A percentile compares a stretch with the other conserved stretches of the same genome.
Evolutionary conservation across 2,329 filamentous ascomycete genomes (phyloP).

Genomic region (Capronia americana): DNA sequence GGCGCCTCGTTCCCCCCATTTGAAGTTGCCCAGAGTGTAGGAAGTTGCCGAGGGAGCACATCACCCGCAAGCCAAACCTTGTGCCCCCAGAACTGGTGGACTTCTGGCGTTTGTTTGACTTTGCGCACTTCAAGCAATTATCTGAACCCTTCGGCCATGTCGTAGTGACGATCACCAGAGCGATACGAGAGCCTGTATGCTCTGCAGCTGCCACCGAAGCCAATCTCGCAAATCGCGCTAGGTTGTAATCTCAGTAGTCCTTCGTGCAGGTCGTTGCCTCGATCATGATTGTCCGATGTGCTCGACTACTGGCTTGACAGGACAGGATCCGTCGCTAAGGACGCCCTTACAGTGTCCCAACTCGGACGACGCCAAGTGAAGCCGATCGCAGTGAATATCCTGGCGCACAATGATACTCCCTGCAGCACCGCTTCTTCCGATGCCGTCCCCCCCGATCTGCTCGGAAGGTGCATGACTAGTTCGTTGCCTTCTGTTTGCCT

Average conservation of each 20-base stretch:
- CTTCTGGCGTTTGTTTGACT: neutral
- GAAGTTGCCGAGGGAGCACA: neutral
- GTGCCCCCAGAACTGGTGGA: neutral
- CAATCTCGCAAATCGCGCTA: neutral
- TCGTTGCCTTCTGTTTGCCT: neutral
- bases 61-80: slow-evolving; percentile 1
- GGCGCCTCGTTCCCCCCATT: slow-evolving; percentile 4
- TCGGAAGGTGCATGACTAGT: slow-evolving; percentile 10
- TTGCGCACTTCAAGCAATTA: neutral
- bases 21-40: neutral
- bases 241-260: neutral
- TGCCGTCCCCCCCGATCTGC: neutral
- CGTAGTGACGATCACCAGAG: neutral
- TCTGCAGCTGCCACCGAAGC: neutral
- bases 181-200: neutral
- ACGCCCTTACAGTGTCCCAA: neutral
- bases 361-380: neutral
- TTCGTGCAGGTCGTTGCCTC: neutral
- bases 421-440: neutral
- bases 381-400: neutral
- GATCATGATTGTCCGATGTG: neutral
- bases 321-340: neutral
- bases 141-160: neutral
- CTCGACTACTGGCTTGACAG: neutral
- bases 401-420: neutral